Evolutionary conservation across 805 yeast species (phyloP).

Genomic region (Nakazawaea ernobii): DNA sequence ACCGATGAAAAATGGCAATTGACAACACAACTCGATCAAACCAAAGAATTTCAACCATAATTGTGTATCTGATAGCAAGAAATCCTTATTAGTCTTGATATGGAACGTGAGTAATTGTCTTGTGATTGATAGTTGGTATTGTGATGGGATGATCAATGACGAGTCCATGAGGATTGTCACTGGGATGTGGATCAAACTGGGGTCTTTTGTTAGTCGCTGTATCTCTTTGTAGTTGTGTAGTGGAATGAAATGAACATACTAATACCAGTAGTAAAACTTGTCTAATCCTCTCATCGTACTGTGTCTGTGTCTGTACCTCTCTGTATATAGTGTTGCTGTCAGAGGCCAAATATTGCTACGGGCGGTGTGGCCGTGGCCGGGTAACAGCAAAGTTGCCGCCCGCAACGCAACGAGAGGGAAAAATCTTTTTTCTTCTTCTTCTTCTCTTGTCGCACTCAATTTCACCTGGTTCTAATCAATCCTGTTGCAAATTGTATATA

Average conservation of each 20-base stretch:
- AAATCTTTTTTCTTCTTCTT: too few species aligned
- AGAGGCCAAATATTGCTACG: too few species aligned
- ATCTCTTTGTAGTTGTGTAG: too few species aligned
- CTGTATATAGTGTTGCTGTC: too few species aligned
- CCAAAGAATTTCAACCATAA: conserved; percentile 74
- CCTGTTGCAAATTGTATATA: too few species aligned
- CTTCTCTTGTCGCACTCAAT: too few species aligned
- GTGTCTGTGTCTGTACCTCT: too few species aligned
- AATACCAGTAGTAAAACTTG: conserved; percentile 11
- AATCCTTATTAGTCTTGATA: conserved; percentile 61
- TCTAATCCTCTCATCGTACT: conserved; percentile 2
- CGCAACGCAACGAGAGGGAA: too few species aligned
- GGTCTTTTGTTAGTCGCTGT: not conserved
- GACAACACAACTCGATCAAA: conserved; percentile 64
- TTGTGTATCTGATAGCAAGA: conserved; percentile 49
- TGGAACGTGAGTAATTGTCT: conserved; percentile 51
- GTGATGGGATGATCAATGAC: conserved; percentile 56
- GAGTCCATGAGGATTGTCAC: conserved; percentile 75
- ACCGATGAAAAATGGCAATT: conserved; percentile 68
- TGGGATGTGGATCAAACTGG: conserved; percentile 56
- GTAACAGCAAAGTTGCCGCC: too few species aligned
- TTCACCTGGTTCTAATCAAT: too few species aligned
- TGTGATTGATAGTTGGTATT: conserved; percentile 44
- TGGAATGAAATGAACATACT: too few species aligned
- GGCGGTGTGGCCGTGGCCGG: too few species aligned